A percentile compares a stretch with the other conserved stretches of the same genome.
These are phyloP conservation scores for Articulospora tetracladia DNA, from an alignment of 495 filamentous ascomycete genomes.

Conservation along the genomic window DNA sequence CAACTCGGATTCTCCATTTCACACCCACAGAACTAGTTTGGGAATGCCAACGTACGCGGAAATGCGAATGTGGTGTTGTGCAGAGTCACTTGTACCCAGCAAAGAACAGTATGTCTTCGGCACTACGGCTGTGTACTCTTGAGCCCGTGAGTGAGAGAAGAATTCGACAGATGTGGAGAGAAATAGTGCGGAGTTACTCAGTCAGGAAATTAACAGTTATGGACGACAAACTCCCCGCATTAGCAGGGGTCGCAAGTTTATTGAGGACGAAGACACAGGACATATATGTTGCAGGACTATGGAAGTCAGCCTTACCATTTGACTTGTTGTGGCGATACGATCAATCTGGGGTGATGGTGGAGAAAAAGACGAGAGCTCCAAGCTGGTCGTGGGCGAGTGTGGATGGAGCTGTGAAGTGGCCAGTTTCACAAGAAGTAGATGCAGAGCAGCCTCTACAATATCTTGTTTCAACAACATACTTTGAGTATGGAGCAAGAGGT, in stretches of 20 bases:
- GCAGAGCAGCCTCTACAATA: constrained; percentile 3
- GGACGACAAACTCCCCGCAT: constrained; percentile 4
- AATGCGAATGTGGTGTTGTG: constrained; percentile 11
- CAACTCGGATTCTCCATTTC: constrained; percentile 22
- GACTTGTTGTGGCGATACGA: constrained; percentile 7
- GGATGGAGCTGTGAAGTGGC: constrained; percentile 8
- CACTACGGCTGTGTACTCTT: not conserved
- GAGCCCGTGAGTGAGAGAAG: not conserved
- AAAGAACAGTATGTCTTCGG: not conserved
- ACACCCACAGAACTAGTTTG: constrained; percentile 19
- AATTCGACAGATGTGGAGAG: constrained; percentile 21
- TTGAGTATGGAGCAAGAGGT: constrained; percentile 3
- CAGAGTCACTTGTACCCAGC: constrained; percentile 1
- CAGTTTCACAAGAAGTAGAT: not conserved
- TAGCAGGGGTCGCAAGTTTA: constrained; percentile 5
- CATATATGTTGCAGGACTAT: constrained; percentile 7
- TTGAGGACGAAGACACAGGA: not conserved
- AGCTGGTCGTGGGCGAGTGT: constrained; percentile 13
- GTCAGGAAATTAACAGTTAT: not conserved
- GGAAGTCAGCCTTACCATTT: too few species aligned
- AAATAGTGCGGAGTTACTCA: constrained; percentile 31
- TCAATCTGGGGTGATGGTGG: constrained; percentile 6
- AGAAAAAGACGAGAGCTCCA: not conserved
- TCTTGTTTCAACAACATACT: constrained; percentile 3
- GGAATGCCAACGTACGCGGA: constrained; percentile 9